Percentiles rank a stretch among this genome's conserved stretches.
Evolutionary conservation across 768 basidiomycete genomes (phyloP).

Genomic region (Termitomyces sp.): DNA sequence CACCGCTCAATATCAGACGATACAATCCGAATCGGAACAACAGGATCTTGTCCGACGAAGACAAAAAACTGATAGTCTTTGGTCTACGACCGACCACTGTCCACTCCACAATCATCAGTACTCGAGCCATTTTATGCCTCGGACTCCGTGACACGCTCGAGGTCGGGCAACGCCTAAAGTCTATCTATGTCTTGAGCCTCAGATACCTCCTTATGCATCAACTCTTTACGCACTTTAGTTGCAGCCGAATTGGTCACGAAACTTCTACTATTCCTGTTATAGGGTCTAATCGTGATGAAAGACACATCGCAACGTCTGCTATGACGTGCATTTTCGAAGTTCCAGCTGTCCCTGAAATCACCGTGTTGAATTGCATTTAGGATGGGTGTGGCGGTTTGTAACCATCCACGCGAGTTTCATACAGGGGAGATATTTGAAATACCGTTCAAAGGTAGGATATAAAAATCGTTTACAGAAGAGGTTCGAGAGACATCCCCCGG

Average conservation of each 20-base stretch:
- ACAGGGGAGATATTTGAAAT: slow-evolving; percentile 6
- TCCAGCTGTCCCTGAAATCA: slow-evolving; percentile 6
- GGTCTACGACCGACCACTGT: background rate
- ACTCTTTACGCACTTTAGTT: background rate
- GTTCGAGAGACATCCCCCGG: background rate
- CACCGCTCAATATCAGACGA: background rate
- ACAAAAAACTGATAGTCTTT: background rate
- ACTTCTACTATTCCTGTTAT: too few species aligned
- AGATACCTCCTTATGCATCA: slow-evolving; percentile 4
- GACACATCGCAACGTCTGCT: background rate
- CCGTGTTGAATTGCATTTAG: slow-evolving; percentile 8
- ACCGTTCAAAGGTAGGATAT: slow-evolving; percentile 7
- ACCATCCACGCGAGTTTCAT: background rate
- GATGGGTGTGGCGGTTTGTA: slow-evolving; percentile 10
- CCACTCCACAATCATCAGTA: slow-evolving; percentile 3
- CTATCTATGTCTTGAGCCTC: slow-evolving; percentile 13
- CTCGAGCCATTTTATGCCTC: slow-evolving; percentile 12
- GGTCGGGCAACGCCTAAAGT: slow-evolving; percentile 18
- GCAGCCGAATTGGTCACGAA: slow-evolving; percentile 10
- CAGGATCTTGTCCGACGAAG: slow-evolving; percentile 3
- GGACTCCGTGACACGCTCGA: slow-evolving; percentile 7
- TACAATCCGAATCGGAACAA: slow-evolving; percentile 6
- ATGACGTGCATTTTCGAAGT: slow-evolving; percentile 4
- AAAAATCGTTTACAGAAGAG: background rate
- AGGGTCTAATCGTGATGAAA: slow-evolving; percentile 9